Base-by-base conservation (phyloP, 1,284 basidiomycete genomes). In the Ustilago shanxiensis region DNA sequence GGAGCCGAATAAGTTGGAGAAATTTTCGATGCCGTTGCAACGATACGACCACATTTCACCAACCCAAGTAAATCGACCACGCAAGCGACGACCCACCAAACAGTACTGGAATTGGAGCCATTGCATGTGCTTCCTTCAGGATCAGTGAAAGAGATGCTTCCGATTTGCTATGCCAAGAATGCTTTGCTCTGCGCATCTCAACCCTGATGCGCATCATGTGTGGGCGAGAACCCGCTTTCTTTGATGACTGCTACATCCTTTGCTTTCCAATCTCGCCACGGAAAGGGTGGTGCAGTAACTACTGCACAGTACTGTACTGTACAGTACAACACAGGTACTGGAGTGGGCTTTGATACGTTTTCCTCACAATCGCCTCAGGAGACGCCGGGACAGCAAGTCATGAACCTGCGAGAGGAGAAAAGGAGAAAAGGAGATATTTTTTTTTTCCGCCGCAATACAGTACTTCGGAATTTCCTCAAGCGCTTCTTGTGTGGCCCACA, bases 361-460 rank as follows among this genome's bases (percentile, higher is more conserved):
- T 39, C 7, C 14, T 16, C 1, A 16, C 37, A 14, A 39, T 16
- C 37, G 37, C 18, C 31, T 33, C 7, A 33, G 31, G 31, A 14
- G 37, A 11, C 18, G 37, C 18, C 14, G 37, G 3, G 20, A 47
- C 22, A 33, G 31, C 31, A 33, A 33, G 31, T 7, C 31, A 33
- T 33, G 31, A 33, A 8, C 22, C 8, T 7, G 44, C 24, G n/a
- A 20, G 44, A 7, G 22, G 44, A 26, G 1, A 47, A 22, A 33
- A 53, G 31, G 52, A 39, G 35, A 54, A 54, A 54, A 39, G 52
- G 33, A 54, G 52, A 54, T n/a, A 37, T 54, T 54, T 54, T 22
- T 54, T 54, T 54, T 26, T 54, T n/a, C n/a, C n/a, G n/a, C n/a
- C n/a, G n/a, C n/a, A n/a, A n/a, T n/a, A n/a, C n/a, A n/a, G n/a